phyloP scores from a whole-genome alignment of 1,284 basidiomycete species.

The Porphyrellus sp. region DNA sequence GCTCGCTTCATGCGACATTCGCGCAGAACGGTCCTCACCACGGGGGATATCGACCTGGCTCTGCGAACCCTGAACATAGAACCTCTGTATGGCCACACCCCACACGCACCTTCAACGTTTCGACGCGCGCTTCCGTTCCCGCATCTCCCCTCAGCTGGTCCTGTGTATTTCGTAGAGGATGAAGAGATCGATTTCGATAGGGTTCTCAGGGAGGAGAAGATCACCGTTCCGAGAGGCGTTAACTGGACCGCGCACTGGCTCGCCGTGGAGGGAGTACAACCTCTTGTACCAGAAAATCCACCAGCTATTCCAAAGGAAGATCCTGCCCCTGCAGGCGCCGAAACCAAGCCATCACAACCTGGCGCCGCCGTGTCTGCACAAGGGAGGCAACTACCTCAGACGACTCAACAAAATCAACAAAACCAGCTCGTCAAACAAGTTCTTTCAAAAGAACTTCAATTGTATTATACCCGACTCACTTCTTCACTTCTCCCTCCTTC shows the following conservation, averaged over 20 bases:
- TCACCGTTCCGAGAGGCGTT: slow-evolving; percentile 71
- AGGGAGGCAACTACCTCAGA: slow-evolving; percentile 42
- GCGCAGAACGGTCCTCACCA: slow-evolving; percentile 81
- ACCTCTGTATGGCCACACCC: slow-evolving; percentile 77
- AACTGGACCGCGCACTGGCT: slow-evolving; percentile 94
- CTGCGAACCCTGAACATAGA: slow-evolving; percentile 94
- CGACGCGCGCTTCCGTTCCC: slow-evolving; percentile 69
- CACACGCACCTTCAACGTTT: slow-evolving; percentile 70
- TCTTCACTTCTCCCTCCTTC: slow-evolving; percentile 67
- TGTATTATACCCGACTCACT: slow-evolving; percentile 93
- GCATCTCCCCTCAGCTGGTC: slow-evolving; percentile 51
- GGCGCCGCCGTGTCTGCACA: slow-evolving; percentile 24
- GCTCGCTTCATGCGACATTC: slow-evolving; percentile 96
- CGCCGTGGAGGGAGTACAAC: slow-evolving; percentile 96
- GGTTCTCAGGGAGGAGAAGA: slow-evolving; percentile 79
- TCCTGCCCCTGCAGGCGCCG: slow-evolving; percentile 33
- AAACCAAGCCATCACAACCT: slow-evolving; percentile 35
- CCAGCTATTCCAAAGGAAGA: slow-evolving; percentile 68
- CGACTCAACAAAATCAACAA: slow-evolving; percentile 47
- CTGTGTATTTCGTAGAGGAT: slow-evolving; percentile 92
- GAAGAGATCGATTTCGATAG: slow-evolving; percentile 97
- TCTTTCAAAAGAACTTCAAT: slow-evolving; percentile 89
- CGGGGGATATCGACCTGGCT: slow-evolving; percentile 91
- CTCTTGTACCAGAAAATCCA: slow-evolving; percentile 95
- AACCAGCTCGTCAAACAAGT: slow-evolving; percentile 86